Percentiles rank a stretch among this genome's conserved stretches.
Conservation (phyloP, 139 green algal genomes). For the Volvox africanus region DNA sequence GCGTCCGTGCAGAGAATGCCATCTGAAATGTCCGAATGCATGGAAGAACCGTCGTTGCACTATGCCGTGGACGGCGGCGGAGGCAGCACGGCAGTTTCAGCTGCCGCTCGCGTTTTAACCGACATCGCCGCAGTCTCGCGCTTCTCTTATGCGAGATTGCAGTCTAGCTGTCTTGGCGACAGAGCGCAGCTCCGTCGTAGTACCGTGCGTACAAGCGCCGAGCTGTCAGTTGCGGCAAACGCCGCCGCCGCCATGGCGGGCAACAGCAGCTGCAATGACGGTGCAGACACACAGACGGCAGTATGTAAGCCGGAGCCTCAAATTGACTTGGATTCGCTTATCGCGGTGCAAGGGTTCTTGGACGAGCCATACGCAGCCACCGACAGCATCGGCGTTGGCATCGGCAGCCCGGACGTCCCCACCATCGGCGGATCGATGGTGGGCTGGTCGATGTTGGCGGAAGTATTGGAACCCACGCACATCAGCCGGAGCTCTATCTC, state of each 20-base stretch:
- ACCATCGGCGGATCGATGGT: background rate
- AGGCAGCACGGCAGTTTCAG: background rate
- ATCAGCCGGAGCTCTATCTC: background rate
- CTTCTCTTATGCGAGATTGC: too few species aligned
- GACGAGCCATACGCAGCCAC: background rate
- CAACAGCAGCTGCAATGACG: slow-evolving; percentile 2
- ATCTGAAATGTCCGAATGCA: too few species aligned
- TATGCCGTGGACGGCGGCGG: background rate
- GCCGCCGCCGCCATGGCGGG: background rate
- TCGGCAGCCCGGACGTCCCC: background rate
- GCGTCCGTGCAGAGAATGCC: too few species aligned
- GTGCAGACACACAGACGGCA: background rate
- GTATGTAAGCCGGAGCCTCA: background rate
- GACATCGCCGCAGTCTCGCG: background rate
- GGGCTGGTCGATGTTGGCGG: background rate
- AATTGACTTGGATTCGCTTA: background rate
- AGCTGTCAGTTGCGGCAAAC: background rate
- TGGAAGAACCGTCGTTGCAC: background rate
- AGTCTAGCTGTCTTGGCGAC: background rate
- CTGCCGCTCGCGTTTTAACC: background rate
- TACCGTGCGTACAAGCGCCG: background rate
- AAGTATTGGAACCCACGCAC: background rate
- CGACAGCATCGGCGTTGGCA: background rate
- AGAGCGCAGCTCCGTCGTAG: background rate
- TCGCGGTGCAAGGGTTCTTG: background rate